Evolutionary conservation across 805 yeast genomes (phyloP).

Genomic region (Candida boidinii): DNA sequence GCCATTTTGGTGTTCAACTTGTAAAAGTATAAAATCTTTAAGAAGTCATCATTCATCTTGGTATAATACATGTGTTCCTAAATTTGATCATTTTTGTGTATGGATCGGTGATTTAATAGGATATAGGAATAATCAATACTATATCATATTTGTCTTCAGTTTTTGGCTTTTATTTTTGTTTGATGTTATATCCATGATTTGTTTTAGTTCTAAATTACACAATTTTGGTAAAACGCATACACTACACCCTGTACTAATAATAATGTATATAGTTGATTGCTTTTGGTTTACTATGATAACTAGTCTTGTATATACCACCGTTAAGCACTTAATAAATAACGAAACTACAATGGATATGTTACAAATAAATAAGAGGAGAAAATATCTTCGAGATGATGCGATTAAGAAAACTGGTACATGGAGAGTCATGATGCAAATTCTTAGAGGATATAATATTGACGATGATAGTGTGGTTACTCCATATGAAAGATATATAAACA

Average conservation of each 20-base stretch:
- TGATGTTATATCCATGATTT: conserved; percentile 29
- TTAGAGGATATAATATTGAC: conserved; percentile 15
- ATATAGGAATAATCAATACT: conserved; percentile 49
- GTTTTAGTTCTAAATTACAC: conserved; percentile 21
- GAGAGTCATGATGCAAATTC: too few species aligned
- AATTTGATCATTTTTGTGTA: conserved; percentile 78
- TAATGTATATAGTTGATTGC: conserved; percentile 33
- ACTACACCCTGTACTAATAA: conserved; percentile 16
- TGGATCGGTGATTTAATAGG: conserved; percentile 76
- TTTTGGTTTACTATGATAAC: conserved; percentile 37
- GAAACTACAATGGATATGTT: conserved; percentile 47
- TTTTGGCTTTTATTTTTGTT: conserved; percentile 29
- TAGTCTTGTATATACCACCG: conserved; percentile 30
- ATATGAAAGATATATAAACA: conserved; percentile 33
- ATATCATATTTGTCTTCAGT: conserved; percentile 41
- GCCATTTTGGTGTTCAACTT: conserved; percentile 67
- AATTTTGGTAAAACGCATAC: conserved; percentile 12
- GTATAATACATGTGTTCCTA: conserved; percentile 49
- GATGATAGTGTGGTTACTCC: conserved; percentile 9
- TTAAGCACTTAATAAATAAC: conserved; percentile 35
- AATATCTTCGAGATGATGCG: conserved; percentile 9
- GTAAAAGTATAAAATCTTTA: conserved; percentile 56
- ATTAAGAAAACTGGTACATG: not conserved
- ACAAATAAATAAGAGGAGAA: conserved; percentile 7
- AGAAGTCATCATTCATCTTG: conserved; percentile 65